A percentile compares a stretch with the other conserved stretches of the same genome.
These are phyloP conservation scores for Trichoderma sp. DNA, from an alignment of 2,329 filamentous ascomycete genomes.

Conservation along the genomic window DNA sequence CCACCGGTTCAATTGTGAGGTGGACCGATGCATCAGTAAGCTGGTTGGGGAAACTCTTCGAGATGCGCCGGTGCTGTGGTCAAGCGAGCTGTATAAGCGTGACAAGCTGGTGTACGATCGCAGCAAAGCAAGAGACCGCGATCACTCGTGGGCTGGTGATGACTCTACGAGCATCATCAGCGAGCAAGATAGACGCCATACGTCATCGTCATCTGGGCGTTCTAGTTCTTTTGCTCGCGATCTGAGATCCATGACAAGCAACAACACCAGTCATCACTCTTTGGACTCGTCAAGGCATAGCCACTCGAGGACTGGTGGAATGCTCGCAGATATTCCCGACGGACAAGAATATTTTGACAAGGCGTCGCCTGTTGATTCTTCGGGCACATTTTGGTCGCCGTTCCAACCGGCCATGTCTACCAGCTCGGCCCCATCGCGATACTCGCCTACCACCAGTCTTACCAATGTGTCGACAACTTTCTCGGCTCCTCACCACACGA, in stretches of 20 bases:
- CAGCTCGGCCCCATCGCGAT: conserved; percentile 56
- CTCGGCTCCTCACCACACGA: conserved; percentile 41
- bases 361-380: conserved; percentile 69
- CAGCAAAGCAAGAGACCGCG: conserved; percentile 42
- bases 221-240: conserved; percentile 55
- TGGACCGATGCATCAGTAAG: conserved; percentile 81
- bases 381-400: conserved; percentile 84
- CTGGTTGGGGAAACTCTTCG: conserved; percentile 80
- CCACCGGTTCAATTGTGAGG: conserved; percentile 87
- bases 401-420: conserved; percentile 69
- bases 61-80: conserved; percentile 87
- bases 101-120: conserved; percentile 65
- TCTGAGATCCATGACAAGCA: conserved; percentile 41
- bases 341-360: conserved; percentile 68
- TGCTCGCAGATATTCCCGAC: conserved; percentile 64
- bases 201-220: conserved; percentile 41
- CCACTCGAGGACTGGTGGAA: conserved; percentile 53
- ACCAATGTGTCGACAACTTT: conserved; percentile 55
- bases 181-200: conserved; percentile 51
- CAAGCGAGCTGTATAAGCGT: conserved; percentile 79
- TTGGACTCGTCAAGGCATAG: conserved; percentile 67
- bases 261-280: conserved; percentile 67
- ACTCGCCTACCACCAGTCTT: conserved; percentile 61
- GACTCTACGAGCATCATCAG: conserved; percentile 54
- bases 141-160: conserved; percentile 46